Evolutionary conservation across 352 stramenopile species (phyloP).

Genomic region (Phytophthora chlamydospora): DNA sequence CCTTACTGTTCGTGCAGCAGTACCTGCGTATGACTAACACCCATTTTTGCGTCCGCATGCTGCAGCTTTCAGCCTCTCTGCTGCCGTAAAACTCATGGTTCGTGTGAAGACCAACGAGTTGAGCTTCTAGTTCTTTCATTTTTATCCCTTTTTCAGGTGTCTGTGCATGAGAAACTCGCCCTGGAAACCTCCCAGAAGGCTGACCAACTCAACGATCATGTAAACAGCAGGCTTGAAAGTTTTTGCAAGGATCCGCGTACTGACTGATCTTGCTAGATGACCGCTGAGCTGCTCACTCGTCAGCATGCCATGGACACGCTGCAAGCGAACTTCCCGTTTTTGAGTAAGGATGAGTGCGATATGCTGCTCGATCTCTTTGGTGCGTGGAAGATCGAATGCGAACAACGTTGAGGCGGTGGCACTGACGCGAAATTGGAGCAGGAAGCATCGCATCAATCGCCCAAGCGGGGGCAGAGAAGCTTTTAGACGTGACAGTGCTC

Average conservation of each 20-base stretch:
- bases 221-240: slow-evolving; percentile 9
- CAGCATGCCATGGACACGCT: slow-evolving; percentile 54
- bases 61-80: slow-evolving; percentile 40
- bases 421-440: slow-evolving; percentile 25
- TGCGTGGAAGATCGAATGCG: slow-evolving; percentile 17
- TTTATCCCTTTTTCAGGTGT: slow-evolving; percentile 38
- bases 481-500: slow-evolving; percentile 71
- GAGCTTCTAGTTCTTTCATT: not conserved
- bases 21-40: no score
- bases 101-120: not conserved
- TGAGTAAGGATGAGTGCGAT: slow-evolving; percentile 67
- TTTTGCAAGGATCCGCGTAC: not conserved
- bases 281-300: slow-evolving; percentile 47
- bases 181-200: slow-evolving; percentile 54
- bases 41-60: slow-evolving; percentile 1
- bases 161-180: slow-evolving; percentile 62
- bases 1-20: no score
- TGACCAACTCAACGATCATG: slow-evolving; percentile 45
- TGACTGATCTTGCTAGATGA: slow-evolving; percentile 41
- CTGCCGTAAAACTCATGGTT: slow-evolving; percentile 62
- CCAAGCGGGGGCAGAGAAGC: slow-evolving; percentile 50
- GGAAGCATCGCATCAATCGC: slow-evolving; percentile 58
- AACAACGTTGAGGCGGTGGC: not conserved
- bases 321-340: slow-evolving; percentile 60
- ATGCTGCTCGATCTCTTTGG: slow-evolving; percentile 84